Evolutionary conservation across 2,329 filamentous ascomycete species (phyloP).

Genomic region (Trichothecium roseum): DNA sequence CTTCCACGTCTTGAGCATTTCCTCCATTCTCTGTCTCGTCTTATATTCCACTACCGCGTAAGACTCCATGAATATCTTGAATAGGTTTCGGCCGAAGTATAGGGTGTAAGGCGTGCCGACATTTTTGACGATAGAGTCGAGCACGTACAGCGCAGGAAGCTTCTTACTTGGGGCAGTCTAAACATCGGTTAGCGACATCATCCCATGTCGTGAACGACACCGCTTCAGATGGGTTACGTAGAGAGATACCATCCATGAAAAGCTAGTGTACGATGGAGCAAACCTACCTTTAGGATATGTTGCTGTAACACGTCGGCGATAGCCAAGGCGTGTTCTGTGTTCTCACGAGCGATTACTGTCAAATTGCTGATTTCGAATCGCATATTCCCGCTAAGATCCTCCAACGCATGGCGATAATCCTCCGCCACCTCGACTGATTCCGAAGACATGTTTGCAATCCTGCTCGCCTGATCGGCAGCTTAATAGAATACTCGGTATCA

Average conservation of each 20-base stretch:
- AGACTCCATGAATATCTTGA: conserved; percentile 91
- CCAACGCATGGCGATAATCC: conserved; percentile 87
- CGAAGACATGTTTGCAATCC: conserved; percentile 31
- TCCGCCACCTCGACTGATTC: conserved; percentile 78
- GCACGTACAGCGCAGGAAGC: conserved; percentile 88
- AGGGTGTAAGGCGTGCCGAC: conserved; percentile 95
- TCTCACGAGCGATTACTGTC: conserved; percentile 95
- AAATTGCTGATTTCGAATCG: conserved; percentile 94
- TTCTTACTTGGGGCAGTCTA: conserved; percentile 85
- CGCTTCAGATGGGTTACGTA: neutral
- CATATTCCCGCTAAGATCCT: conserved; percentile 84
- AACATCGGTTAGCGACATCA: conserved; percentile 24
- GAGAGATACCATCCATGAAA: neutral
- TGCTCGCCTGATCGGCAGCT: neutral
- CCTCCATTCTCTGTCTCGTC: conserved; percentile 85
- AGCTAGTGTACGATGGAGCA: conserved; percentile 5
- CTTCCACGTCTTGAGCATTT: conserved; percentile 97
- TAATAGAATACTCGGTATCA: neutral
- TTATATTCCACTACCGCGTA: conserved; percentile 79
- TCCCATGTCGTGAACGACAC: neutral
- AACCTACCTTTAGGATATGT: conserved; percentile 86
- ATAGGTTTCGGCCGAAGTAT: conserved; percentile 86
- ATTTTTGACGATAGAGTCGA: conserved; percentile 98
- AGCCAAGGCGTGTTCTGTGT: conserved; percentile 87
- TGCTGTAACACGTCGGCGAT: conserved; percentile 86